phyloP scores from a whole-genome alignment of 2,329 filamentous ascomycete species.

The Pestalotiopsis sp. region DNA sequence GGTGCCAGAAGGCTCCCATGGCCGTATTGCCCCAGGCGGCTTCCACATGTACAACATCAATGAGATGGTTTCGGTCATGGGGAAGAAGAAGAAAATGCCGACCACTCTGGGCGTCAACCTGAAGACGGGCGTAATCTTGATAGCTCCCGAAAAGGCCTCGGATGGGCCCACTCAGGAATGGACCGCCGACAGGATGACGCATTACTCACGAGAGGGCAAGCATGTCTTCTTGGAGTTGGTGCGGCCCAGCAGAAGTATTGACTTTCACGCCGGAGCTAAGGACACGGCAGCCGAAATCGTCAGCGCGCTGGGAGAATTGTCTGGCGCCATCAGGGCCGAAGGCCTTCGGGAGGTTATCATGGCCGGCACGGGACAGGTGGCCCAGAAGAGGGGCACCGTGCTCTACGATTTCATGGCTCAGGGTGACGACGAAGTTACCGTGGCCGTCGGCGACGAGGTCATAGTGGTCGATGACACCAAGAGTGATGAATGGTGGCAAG shows the following conservation, averaged over 20 bases:
- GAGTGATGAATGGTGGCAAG: conserved; percentile 99
- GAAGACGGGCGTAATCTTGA: conserved; percentile 84
- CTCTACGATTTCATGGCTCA: conserved; percentile 97
- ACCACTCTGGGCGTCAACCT: conserved; percentile 95
- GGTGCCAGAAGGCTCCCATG: conserved; percentile 42
- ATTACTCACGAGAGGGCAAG: conserved; percentile 97
- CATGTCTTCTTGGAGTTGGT: conserved; percentile 96
- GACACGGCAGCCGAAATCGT: conserved; percentile 96
- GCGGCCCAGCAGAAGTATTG: conserved; percentile 88
- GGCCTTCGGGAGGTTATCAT: conserved; percentile 83
- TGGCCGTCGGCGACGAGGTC: conserved; percentile 88
- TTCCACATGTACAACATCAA: conserved; percentile 97
- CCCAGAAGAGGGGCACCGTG: conserved; percentile 82
- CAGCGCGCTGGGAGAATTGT: conserved; percentile 81
- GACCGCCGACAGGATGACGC: conserved; percentile 92
- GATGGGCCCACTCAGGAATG: conserved; percentile 90
- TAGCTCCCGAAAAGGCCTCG: conserved; percentile 81
- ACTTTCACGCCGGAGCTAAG: conserved; percentile 96
- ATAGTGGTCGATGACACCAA: conserved; percentile 85
- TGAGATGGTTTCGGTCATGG: conserved; percentile 96
- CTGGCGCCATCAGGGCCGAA: conserved; percentile 83
- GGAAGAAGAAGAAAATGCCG: conserved; percentile 97
- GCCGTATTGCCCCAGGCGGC: conserved; percentile 69
- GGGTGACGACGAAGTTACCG: conserved; percentile 94
- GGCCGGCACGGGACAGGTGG: conserved; percentile 68